Evolutionary conservation across 805 yeast genomes (phyloP).

Genomic region (Zygosaccharomyces bisporus): DNA sequence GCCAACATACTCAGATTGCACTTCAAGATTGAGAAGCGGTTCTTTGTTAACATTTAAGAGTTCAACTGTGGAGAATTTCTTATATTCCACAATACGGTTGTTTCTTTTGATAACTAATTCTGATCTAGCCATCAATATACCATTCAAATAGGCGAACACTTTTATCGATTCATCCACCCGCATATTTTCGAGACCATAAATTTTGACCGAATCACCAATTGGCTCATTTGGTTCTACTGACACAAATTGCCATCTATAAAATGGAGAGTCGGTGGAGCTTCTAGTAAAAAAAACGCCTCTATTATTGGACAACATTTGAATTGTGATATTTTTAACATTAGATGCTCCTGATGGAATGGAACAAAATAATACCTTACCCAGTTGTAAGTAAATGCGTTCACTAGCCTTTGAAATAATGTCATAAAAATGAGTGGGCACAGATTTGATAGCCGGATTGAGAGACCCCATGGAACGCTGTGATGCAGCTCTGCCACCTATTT

Average conservation of each 20-base stretch:
- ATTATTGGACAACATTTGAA: constrained; percentile 38
- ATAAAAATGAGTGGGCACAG: constrained; percentile 45
- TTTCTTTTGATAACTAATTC: constrained; percentile 47
- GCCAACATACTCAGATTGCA: constrained; percentile 66
- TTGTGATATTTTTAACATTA: constrained; percentile 25
- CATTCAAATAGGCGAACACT: constrained; percentile 59
- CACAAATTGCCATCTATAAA: constrained; percentile 62
- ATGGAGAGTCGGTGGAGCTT: constrained; percentile 57
- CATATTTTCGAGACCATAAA: constrained; percentile 52
- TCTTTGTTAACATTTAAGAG: constrained; percentile 44
- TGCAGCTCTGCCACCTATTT: constrained; percentile 51
- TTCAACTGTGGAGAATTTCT: constrained; percentile 41
- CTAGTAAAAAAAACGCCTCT: constrained; percentile 55
- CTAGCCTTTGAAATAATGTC: constrained; percentile 58
- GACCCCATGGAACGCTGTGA: constrained; percentile 39
- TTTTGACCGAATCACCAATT: constrained; percentile 65
- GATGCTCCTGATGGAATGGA: constrained; percentile 10
- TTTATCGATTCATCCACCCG: constrained; percentile 51
- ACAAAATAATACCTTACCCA: constrained; percentile 43
- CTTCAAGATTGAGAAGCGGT: constrained; percentile 46
- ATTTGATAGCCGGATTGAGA: constrained; percentile 62
- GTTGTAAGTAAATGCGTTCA: constrained; percentile 56
- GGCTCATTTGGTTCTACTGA: constrained; percentile 69
- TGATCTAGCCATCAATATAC: constrained; percentile 57
- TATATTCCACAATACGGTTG: constrained; percentile 46